Evolutionary conservation across 495 filamentous ascomycete genomes (phyloP), one percentile per base, ranked within the genome.

Genomic region (Xanthoparmelia taractica): DNA sequence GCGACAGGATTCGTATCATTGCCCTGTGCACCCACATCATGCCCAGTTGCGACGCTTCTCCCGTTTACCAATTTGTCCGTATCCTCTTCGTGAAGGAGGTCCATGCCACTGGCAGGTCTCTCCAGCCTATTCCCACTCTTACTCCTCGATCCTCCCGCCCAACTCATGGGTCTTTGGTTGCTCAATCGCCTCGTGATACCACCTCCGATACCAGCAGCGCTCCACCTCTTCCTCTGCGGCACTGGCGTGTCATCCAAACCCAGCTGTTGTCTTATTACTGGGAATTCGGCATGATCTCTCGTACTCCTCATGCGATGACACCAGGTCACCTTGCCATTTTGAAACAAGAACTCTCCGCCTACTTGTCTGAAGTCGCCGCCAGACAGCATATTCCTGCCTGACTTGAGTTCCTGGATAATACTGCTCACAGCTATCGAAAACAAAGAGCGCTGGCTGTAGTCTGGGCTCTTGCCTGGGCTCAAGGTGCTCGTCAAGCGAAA

Each of bases 261-360:
- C 36, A 91, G 71, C 47, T 90, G 72, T 70, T 79, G 74, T 73
- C 81, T 77, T 47, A 92, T 62, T 61, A 85, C 81, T 2, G 78
- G 70, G 0, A 94, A 74, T 78, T 91, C 89, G 1, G 81, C 79
- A 68, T 96, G 92, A 68, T 91, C 89, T 47, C 91, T 72, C 33
- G 89, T 92, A 59, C 82, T 88, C 67, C 76, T 76, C 90, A 96
- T 96, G 4, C 91, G 80, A 73, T 92, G 88, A 68, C 87, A 92
- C 91, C 91, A 96, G 3, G 81, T 82, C 1, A 89, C 81, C 52
- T 74, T 71, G 34, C 36, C 56, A 3, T 45, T 73, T 71, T 91
- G 88, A 67, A 91, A 92, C 48, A 96, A 63, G 67, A 95, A 92
- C 73, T 96, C 92, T 0, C 90, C 92, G 4, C 92, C 92, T 27